Conservation (phyloP, 305 asterid genomes). For the Fraxinus nigra region DNA sequence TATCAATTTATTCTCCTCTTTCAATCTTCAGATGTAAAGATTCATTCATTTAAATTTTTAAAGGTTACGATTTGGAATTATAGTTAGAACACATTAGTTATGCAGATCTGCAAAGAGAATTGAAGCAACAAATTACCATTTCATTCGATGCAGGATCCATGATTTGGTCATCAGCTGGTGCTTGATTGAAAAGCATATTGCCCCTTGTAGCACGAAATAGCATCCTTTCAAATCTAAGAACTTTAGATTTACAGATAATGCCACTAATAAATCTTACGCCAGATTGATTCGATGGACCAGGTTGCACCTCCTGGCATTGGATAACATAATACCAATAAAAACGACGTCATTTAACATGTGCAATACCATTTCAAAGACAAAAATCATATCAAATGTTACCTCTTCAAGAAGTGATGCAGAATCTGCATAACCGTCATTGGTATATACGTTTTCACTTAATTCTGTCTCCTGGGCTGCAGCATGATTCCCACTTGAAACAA, state of each 20-base stretch:
- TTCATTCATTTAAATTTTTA: constrained; percentile 1
- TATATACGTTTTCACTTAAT: constrained; percentile 65
- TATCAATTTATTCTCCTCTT: not conserved
- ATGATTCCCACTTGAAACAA: constrained; percentile 65
- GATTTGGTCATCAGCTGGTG: constrained; percentile 71
- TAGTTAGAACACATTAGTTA: constrained; percentile 6
- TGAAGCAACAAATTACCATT: constrained; percentile 51
- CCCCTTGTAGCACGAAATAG: constrained; percentile 97
- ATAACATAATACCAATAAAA: constrained; percentile 33
- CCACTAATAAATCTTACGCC: constrained; percentile 94
- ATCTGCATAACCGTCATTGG: constrained; percentile 51
- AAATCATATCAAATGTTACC: constrained; percentile 40
- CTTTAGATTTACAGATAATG: constrained; percentile 76
- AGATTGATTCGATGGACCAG: constrained; percentile 74
- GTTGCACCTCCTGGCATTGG: constrained; percentile 71
- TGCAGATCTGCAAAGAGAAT: constrained; percentile 19
- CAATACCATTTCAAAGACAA: constrained; percentile 1
- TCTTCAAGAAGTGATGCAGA: constrained; percentile 74
- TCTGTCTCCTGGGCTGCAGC: constrained; percentile 65
- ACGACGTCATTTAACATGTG: not conserved
- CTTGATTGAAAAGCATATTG: constrained; percentile 95
- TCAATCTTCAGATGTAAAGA: not conserved
- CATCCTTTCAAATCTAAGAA: constrained; percentile 87
- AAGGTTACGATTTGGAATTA: constrained; percentile 6
- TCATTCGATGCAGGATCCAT: constrained; percentile 83